Evolutionary conservation across 179 eudicot species (phyloP).

Genomic region (Patellifolia procumbens): DNA sequence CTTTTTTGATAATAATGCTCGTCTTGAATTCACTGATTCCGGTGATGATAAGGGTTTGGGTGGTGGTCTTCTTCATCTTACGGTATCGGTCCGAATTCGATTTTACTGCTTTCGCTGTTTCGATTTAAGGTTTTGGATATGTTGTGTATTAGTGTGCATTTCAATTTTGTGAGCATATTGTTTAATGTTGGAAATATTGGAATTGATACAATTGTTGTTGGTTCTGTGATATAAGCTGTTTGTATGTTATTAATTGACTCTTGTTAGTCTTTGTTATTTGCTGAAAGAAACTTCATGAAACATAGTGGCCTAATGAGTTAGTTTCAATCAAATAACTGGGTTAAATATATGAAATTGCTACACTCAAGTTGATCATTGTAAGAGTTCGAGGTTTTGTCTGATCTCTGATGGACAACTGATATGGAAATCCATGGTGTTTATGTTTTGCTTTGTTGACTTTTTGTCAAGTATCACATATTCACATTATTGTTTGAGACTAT

Average conservation of each 20-base stretch:
- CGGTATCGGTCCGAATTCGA: slow-evolving; percentile 32
- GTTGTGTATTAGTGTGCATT: neutral
- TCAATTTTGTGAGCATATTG: neutral
- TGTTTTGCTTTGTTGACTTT: too few relatives aligned
- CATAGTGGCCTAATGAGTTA: too few relatives aligned
- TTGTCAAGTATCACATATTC: too few relatives aligned
- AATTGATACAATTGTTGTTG: too few relatives aligned
- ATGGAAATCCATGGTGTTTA: neutral
- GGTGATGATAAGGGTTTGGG: slow-evolving; percentile 66
- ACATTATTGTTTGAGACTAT: too few relatives aligned
- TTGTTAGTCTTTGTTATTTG: too few relatives aligned
- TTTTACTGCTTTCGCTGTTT: neutral
- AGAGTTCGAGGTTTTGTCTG: neutral
- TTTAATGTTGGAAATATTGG: neutral
- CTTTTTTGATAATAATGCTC: slow-evolving; percentile 63
- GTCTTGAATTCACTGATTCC: slow-evolving; percentile 51
- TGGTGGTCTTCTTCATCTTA: slow-evolving; percentile 74
- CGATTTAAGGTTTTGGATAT: neutral
- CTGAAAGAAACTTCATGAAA: too few relatives aligned
- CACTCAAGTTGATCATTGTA: too few relatives aligned
- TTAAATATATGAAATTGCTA: too few relatives aligned
- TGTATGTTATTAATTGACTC: too few relatives aligned
- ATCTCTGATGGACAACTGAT: neutral
- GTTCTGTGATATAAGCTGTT: too few relatives aligned
- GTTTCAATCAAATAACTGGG: too few relatives aligned